Evolutionary conservation across 2,329 filamentous ascomycete genomes (phyloP).

Genomic region (Paraconiothyrium brasiliense): DNA sequence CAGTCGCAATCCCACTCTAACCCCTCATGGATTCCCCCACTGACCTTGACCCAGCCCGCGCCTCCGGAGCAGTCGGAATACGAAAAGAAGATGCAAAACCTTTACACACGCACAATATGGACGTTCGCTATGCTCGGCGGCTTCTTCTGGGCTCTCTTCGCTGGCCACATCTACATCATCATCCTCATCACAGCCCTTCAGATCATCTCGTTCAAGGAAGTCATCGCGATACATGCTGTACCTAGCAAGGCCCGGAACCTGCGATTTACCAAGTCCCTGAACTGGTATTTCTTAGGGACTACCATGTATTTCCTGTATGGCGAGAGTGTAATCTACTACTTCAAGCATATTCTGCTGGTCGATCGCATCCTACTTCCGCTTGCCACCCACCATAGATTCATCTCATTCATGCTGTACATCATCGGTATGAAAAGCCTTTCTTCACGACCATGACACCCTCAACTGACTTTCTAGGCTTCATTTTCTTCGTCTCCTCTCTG

Average conservation of each 20-base stretch:
- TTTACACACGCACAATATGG: conserved; percentile 97
- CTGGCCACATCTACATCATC: conserved; percentile 97
- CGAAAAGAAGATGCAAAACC: conserved; percentile 98
- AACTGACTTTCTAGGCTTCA: conserved; percentile 74
- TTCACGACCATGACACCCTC: neutral
- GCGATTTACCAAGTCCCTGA: conserved; percentile 92
- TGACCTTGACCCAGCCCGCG: conserved; percentile 45
- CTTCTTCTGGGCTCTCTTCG: conserved; percentile 93
- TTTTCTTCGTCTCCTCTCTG: conserved; percentile 95
- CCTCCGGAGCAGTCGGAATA: conserved; percentile 72
- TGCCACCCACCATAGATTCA: conserved; percentile 97
- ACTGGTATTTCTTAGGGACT: conserved; percentile 99
- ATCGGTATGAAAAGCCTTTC: conserved; percentile 70
- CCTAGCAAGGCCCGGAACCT: conserved; percentile 90
- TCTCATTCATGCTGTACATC: conserved; percentile 97
- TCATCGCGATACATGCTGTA: conserved; percentile 96
- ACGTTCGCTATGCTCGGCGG: conserved; percentile 95
- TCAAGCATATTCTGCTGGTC: conserved; percentile 97
- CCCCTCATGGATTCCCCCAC: conserved; percentile 18
- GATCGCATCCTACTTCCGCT: conserved; percentile 92
- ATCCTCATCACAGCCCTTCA: conserved; percentile 91
- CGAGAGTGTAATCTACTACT: conserved; percentile 99
- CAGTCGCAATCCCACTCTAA: conserved; percentile 3
- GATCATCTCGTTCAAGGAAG: conserved; percentile 98
- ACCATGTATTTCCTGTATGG: conserved; percentile 99